Evolutionary conservation across 192 early-diverging fungal species (phyloP), one percentile per base, ranked within the genome.

Genomic region (Coemansia erecta): DNA sequence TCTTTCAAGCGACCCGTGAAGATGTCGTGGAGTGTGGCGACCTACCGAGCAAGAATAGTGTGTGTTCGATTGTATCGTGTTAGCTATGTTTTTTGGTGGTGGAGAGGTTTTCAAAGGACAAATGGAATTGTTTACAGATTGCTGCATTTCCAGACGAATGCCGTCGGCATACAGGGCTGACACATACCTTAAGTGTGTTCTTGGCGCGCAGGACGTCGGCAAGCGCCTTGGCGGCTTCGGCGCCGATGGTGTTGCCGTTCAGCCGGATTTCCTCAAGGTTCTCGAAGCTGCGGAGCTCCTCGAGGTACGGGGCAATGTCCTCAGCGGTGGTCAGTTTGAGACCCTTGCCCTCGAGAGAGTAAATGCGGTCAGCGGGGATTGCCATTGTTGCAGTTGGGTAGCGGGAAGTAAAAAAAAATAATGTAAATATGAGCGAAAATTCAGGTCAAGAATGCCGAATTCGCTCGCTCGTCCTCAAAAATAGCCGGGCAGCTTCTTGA

Each of bases 161-260:
- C 7, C 7, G 2, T 5, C 7, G 28, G 2, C 2, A 31, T 7
- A 31, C 4, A 5, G 7, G 7, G 7, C 28, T 31, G 28, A 44
- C 0, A 64, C 66, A 55, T 83, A 93, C 91, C 89, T 89, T 90
- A 10, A 97, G 64, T 4, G 73, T 72, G 24, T 72, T 70, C 67
- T 88, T 89, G 52, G 78, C 77, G 61, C 86, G 85, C 50, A 95
- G 70, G 8, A 84, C 86, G 24, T 58, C 70, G 40, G 90, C 91
- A 28, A 98, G 80, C 22, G 89, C 89, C 48, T 87, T 68, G 39
- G 88, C 86, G 4, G 96, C 96, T 55, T 94, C 93, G 37, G 97
- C 88, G 33, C 94, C 93, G 61, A 95, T 86, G 10, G 94, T 95
- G 81, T 96, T 97, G 37, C 96, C 96, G 63, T 86, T 88, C 33